Evolutionary conservation across 176 grass and related monocot species (phyloP).

Genomic region (Leersia perrieri): DNA sequence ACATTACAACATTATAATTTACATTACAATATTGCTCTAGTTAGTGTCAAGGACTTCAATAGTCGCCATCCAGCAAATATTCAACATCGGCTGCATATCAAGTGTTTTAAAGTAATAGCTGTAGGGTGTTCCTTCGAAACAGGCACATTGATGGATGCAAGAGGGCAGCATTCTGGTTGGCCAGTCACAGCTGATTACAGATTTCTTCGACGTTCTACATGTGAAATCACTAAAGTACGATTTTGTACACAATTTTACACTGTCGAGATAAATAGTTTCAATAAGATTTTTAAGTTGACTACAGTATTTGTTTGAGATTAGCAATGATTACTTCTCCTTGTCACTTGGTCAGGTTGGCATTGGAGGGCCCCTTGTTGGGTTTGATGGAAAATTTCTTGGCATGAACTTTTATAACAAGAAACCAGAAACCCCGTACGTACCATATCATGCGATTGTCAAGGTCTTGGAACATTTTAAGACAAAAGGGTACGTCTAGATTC

Average conservation of each 20-base stretch:
- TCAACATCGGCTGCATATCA: neutral
- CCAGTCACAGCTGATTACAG: neutral
- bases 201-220: neutral
- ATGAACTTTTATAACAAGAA: too few species aligned
- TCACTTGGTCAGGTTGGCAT: neutral
- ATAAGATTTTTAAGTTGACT: too few species aligned
- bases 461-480: too few species aligned
- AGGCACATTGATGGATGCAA: neutral
- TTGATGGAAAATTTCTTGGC: conserved; percentile 1
- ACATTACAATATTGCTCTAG: conserved; percentile 19
- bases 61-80: neutral
- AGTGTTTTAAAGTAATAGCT: neutral
- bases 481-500: too few species aligned
- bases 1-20: conserved; percentile 6
- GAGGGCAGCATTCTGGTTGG: neutral
- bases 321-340: neutral
- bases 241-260: neutral
- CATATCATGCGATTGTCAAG: too few species aligned
- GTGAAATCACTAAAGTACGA: neutral
- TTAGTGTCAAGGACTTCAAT: neutral
- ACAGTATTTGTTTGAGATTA: neutral
- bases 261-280: too few species aligned
- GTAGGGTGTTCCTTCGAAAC: neutral
- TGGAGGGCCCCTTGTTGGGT: too few species aligned
- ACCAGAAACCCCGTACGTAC: too few species aligned